These are phyloP conservation scores for Gaertneriomyces sp. DNA, from an alignment of 192 early-diverging fungal genomes.

Conservation along the genomic window DNA sequence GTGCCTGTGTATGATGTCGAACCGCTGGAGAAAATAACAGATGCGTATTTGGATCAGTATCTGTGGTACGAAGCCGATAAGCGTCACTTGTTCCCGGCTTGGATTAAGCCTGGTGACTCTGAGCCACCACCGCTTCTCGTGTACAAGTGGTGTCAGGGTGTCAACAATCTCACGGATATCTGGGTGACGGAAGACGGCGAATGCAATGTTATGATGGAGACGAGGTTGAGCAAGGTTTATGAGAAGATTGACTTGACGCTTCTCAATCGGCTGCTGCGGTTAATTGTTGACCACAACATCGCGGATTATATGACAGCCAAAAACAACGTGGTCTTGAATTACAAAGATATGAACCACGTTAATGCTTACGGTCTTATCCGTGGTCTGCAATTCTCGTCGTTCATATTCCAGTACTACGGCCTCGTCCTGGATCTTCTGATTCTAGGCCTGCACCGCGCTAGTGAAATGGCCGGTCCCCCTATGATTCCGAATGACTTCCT, in stretches of 20 bases:
- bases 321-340: conserved; percentile 96
- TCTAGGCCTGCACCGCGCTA: conserved; percentile 88
- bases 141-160: conserved; percentile 98
- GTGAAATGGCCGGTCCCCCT: conserved; percentile 95
- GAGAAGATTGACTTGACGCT: conserved; percentile 98
- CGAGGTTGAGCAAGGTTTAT: conserved; percentile 84
- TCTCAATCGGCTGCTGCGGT: conserved; percentile 84
- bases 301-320: conserved; percentile 99
- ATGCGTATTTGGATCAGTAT: conserved; percentile 98
- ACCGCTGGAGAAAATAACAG: conserved; percentile 99
- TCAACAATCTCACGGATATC: conserved; percentile 94
- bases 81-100: conserved; percentile 94
- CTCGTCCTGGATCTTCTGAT: conserved; percentile 92
- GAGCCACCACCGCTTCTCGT: conserved; percentile 95
- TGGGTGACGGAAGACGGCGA: conserved; percentile 91
- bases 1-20: conserved; percentile 97
- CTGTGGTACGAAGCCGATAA: conserved; percentile 99
- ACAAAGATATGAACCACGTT: conserved; percentile 99
- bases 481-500: conserved; percentile 93
- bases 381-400: conserved; percentile 95
- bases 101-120: conserved; percentile 97
- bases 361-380: conserved; percentile 96
- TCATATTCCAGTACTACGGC: conserved; percentile 99
- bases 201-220: conserved; percentile 96
- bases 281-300: conserved; percentile 98